Evolutionary conservation across 2,329 filamentous ascomycete species (phyloP).

Genomic region (Penicillium sp.): DNA sequence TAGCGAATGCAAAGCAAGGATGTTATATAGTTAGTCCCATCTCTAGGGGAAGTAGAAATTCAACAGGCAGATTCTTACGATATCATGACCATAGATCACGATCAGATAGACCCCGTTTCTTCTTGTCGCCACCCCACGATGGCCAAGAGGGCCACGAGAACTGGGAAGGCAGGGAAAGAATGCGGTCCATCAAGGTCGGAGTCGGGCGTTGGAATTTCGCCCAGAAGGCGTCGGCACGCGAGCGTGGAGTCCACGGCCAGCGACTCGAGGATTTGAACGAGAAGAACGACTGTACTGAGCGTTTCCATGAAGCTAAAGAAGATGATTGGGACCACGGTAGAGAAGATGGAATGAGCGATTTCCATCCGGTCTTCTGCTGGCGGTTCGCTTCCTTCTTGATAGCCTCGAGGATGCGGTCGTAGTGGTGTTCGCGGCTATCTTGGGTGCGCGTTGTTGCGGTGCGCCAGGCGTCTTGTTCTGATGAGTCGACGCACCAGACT

Average conservation of each 20-base stretch:
- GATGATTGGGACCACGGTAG: conserved; percentile 5
- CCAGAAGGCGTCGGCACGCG: conserved; percentile 7
- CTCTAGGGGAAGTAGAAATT: too few species aligned
- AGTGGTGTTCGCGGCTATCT: conserved; percentile 28
- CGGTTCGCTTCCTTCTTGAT: conserved; percentile 24
- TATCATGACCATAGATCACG: conserved; percentile 20
- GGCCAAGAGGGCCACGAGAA: conserved; percentile 4
- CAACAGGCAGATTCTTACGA: too few species aligned
- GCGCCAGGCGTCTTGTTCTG: conserved; percentile 35
- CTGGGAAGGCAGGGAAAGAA: conserved; percentile 6
- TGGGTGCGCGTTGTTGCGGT: conserved; percentile 19
- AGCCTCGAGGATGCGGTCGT: conserved; percentile 34
- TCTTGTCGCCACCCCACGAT: conserved; percentile 7
- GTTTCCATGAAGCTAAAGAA: conserved; percentile 18
- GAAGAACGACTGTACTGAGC: conserved; percentile 10
- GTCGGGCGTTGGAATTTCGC: conserved; percentile 2
- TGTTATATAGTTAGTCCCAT: too few species aligned
- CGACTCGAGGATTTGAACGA: conserved; percentile 8
- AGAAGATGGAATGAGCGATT: conserved; percentile 4
- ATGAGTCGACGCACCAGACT: conserved; percentile 50
- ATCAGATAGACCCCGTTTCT: conserved; percentile 7
- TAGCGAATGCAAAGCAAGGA: too few species aligned
- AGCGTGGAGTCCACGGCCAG: conserved; percentile 15
- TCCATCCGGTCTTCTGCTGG: conserved; percentile 13
- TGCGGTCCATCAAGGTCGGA: conserved; percentile 5